Evolutionary conservation across 2,329 filamentous ascomycete genomes (phyloP), one percentile per base, ranked within the genome.

Genomic region (Calonectria montana): DNA sequence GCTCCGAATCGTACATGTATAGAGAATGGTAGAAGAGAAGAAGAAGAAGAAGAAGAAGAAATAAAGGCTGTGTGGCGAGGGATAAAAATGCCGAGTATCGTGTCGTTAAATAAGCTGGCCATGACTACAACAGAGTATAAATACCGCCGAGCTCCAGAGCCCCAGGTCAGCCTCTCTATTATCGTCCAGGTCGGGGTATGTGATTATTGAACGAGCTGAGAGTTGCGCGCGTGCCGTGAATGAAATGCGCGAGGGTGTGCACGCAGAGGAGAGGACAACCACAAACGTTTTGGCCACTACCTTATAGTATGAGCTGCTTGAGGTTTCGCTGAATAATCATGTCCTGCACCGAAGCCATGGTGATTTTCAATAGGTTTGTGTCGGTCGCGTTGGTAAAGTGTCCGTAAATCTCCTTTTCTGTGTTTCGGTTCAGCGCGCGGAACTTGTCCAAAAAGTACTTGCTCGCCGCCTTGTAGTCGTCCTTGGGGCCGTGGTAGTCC

Each of bases 241-340:
- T 31, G 55, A 25, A 25, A 37, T 23, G 59, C 31, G 35, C 25
- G 39, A 57, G 37, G 27, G 47, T 10, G n/a, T 43, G 47, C 48
- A 45, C 48, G 29, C 47, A 2, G 45, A 53, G 8, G 48, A 65
- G n/a, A 50, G 39, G 48, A 31, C 35, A 55, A 25, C 35, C 23
- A 55, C 39, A 27, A 31, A 25, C 55, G 48, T 37, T 39, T 47
- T 10, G 27, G 31, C 13, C 25, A 27, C 66, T 73, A 73, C 57
- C 69, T 78, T 78, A 83, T 74, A 83, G 74, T 73, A 96, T 94
- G 79, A 95, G 86, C 84, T 93, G 92, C 84, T 94, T 94, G 68
- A 96, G 88, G 82, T 95, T 95, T 81, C 93, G 93, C 84, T 95
- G 93, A 79, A 95, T 94, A 79, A 95, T 94, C 92, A 95, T 96